Evolutionary conservation across 1,139 yeast genomes (phyloP).

Genomic region (Candida sp.): DNA sequence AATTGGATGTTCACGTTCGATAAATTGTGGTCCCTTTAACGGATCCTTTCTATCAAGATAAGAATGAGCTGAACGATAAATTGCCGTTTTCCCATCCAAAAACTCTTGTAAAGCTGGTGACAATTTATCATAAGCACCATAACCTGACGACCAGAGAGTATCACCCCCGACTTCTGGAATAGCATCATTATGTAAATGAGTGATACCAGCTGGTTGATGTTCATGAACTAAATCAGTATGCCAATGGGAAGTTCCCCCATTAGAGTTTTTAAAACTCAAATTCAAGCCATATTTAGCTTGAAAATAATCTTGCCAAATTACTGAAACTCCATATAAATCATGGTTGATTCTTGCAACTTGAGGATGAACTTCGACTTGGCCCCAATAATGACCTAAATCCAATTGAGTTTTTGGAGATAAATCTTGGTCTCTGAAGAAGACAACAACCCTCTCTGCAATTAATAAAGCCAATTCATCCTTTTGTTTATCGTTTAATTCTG

Average conservation of each 20-base stretch:
- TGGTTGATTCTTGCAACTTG: slow-evolving; percentile 33
- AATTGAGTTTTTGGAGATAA: slow-evolving; percentile 44
- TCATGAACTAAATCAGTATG: slow-evolving; percentile 38
- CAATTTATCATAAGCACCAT: slow-evolving; percentile 36
- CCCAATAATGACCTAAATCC: slow-evolving; percentile 40
- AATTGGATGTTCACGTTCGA: slow-evolving; percentile 38
- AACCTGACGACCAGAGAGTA: slow-evolving; percentile 34
- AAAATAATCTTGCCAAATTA: slow-evolving; percentile 50
- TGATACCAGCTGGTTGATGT: slow-evolving; percentile 35
- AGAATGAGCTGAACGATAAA: slow-evolving; percentile 32
- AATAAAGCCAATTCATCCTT: slow-evolving; percentile 48
- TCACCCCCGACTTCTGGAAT: slow-evolving; percentile 36
- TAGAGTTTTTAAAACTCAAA: slow-evolving; percentile 27
- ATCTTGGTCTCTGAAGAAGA: slow-evolving; percentile 41
- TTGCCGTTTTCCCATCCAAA: slow-evolving; percentile 35
- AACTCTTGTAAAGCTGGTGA: slow-evolving; percentile 34
- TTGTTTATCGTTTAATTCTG: slow-evolving; percentile 47
- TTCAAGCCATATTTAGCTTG: slow-evolving; percentile 18
- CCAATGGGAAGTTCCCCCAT: slow-evolving; percentile 33
- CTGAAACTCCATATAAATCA: slow-evolving; percentile 35
- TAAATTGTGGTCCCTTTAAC: slow-evolving; percentile 27
- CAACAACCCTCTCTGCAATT: slow-evolving; percentile 42
- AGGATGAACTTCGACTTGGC: slow-evolving; percentile 41
- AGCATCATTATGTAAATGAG: slow-evolving; percentile 34
- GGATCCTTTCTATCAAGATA: slow-evolving; percentile 31